A percentile compares a stretch with the other conserved stretches of the same genome.
phyloP scores from a whole-genome alignment of 23 red algal species.

The Gracilaria gracilis region DNA sequence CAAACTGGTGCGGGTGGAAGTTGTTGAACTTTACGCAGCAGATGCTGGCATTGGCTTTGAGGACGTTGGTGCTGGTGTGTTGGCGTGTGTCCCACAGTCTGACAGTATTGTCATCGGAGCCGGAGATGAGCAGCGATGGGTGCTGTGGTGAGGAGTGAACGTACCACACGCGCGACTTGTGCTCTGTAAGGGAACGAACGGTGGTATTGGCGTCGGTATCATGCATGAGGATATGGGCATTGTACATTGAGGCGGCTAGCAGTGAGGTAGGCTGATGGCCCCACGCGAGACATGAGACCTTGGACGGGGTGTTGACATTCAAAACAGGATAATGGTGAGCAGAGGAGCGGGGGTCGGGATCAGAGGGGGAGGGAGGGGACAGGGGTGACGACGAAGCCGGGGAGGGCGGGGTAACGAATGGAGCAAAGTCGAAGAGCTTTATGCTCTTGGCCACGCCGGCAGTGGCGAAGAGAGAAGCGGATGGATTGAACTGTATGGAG shows the following conservation, averaged over 20 bases:
- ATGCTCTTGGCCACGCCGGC: constrained; percentile 85
- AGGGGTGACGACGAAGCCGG: no score
- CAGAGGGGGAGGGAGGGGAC: neutral
- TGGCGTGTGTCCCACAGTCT: constrained; percentile 76
- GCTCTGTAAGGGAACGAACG: constrained; percentile 49
- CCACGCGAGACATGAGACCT: constrained; percentile 84
- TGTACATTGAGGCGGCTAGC: constrained; percentile 75
- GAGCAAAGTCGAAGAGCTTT: constrained; percentile 88
- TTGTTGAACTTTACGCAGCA: constrained; percentile 94
- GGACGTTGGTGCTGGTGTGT: constrained; percentile 38
- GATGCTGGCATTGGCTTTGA: constrained; percentile 81
- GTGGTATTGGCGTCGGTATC: constrained; percentile 66
- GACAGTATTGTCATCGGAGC: constrained; percentile 85
- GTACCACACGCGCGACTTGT: constrained; percentile 72
- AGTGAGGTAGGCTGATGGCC: constrained; percentile 53
- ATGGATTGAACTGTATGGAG: constrained; percentile 85
- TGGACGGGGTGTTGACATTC: constrained; percentile 77
- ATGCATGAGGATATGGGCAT: constrained; percentile 83
- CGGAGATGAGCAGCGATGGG: constrained; percentile 73
- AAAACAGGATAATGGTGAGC: constrained; percentile 87
- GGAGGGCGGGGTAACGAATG: constrained; percentile 8
- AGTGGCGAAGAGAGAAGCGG: constrained; percentile 76
- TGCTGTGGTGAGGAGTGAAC: constrained; percentile 78
- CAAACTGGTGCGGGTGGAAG: constrained; percentile 44
- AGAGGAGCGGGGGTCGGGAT: neutral